Conservation (phyloP, 129 eudicot genomes). For the Flaveria linearis region DNA sequence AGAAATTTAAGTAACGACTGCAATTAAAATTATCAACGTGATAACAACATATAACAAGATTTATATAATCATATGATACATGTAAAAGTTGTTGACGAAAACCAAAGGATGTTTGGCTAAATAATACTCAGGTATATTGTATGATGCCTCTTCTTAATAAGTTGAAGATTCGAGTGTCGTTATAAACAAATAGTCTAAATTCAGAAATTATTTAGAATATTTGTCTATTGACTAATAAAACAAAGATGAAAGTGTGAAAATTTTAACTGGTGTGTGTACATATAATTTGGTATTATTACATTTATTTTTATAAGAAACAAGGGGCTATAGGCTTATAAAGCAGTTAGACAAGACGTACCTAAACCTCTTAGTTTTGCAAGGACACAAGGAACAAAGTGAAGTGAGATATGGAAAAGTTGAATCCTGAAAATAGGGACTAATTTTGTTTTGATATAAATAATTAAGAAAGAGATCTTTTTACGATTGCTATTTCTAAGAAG, state of each 20-base stretch:
- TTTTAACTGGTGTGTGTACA: neutral
- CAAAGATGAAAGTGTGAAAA: too few species aligned
- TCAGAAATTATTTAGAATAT: too few species aligned
- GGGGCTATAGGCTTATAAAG: neutral
- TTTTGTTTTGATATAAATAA: neutral
- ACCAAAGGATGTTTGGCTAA: too few species aligned
- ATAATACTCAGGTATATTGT: too few species aligned
- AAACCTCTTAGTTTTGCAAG: slow-evolving; percentile 32
- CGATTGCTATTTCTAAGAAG: too few species aligned
- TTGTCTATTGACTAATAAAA: too few species aligned
- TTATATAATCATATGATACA: neutral
- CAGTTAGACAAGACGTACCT: slow-evolving; percentile 29
- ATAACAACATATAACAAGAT: too few species aligned
- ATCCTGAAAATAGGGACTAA: slow-evolving; percentile 22
- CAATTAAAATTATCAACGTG: neutral
- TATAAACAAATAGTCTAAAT: too few species aligned
- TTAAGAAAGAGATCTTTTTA: too few species aligned
- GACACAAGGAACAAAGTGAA: slow-evolving; percentile 23
- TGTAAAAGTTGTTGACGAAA: too few species aligned
- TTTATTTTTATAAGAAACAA: neutral
- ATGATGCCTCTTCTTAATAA: too few species aligned
- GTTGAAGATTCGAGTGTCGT: too few species aligned
- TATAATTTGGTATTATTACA: neutral
- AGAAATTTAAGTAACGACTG: neutral
- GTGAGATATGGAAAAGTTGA: slow-evolving; percentile 36